Base-by-base conservation (phyloP, 1,284 basidiomycete species). In the Gymnopus androsaceus region DNA sequence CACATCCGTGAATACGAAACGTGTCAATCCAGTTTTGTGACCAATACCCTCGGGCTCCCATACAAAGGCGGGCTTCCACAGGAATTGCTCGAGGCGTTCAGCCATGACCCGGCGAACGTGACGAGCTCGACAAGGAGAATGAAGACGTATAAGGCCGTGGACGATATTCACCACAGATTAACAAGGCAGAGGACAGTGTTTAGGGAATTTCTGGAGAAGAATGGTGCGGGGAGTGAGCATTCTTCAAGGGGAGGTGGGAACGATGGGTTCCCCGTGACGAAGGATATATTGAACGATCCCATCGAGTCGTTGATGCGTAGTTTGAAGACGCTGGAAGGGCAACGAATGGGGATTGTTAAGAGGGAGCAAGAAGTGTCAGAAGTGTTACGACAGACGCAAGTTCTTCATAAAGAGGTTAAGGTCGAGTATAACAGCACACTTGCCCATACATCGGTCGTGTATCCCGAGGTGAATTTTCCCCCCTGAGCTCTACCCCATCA, bases 61-160 rank as follows among this genome's bases (percentile, higher is more conserved):
- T n/a, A n/a, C n/a, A n/a, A n/a, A n/a, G n/a, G n/a, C n/a, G n/a
- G n/a, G n/a, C 73, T 90, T 44, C 82, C 88, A 7, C 72, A 74
- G 55, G 85, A 88, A 14, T 74, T 90, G 12, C 67, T 89, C 33
- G 88, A 90, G 51, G 83, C 87, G 3, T 82, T 90, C 63, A 81
- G 78, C 34, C 87, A 88, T 58, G 88, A 91, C 65, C 89, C 88
- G 34, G 81, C 86, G 3, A 81, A 83, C n/a, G 81, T 88, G 8
- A 86, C 81, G 3, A 78, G 84, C 17, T 69, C 76, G 11, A 88
- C 86, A 0, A 78, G 83, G 46, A 73, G 77, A 36, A 73, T 76
- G 31, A 73, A 69, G 50, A 80, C 87, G 11, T 90, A 84, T 83
- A 76, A 77, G 57, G 85, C 84, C 0, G 85, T 90, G 14, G 88